Percentiles rank a stretch among this genome's conserved stretches.
Conservation (phyloP, 441 rosid genomes). For the Erodium texanum region DNA sequence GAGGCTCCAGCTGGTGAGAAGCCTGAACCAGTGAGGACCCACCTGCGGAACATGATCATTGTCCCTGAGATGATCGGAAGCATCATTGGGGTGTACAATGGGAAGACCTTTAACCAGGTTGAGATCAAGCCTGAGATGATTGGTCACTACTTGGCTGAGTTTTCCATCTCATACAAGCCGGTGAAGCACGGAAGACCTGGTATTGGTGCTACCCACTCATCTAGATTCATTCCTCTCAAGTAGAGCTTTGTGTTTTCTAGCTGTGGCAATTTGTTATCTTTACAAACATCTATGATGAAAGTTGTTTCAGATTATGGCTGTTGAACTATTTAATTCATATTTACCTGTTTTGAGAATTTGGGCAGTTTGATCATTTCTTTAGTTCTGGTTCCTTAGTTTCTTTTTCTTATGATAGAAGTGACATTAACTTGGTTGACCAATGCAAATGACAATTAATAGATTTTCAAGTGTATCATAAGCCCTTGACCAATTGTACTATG, state of each 20-base stretch:
- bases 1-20: constrained; percentile 49
- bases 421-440: too few relatives aligned
- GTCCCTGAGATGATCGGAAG: constrained; percentile 48
- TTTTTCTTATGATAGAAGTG: too few relatives aligned
- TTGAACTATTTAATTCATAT: too few relatives aligned
- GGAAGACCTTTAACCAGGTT: constrained; percentile 81
- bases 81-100: constrained; percentile 76
- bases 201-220: constrained; percentile 81
- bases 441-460: too few relatives aligned
- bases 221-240: constrained; percentile 84
- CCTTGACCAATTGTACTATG: too few relatives aligned
- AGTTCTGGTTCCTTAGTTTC: too few relatives aligned
- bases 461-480: too few relatives aligned
- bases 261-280: neutral
- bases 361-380: too few relatives aligned
- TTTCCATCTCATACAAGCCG: constrained; percentile 86
- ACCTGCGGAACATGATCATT: constrained; percentile 44
- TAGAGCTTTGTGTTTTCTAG: constrained; percentile 20
- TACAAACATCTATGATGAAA: neutral
- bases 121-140: constrained; percentile 95
- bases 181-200: constrained; percentile 95
- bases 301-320: neutral
- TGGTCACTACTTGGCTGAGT: constrained; percentile 79
- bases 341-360: too few relatives aligned
- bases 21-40: constrained; percentile 42